Base-by-base conservation (phyloP, 805 yeast genomes). In the Ogataea parapolymorpha region DNA sequence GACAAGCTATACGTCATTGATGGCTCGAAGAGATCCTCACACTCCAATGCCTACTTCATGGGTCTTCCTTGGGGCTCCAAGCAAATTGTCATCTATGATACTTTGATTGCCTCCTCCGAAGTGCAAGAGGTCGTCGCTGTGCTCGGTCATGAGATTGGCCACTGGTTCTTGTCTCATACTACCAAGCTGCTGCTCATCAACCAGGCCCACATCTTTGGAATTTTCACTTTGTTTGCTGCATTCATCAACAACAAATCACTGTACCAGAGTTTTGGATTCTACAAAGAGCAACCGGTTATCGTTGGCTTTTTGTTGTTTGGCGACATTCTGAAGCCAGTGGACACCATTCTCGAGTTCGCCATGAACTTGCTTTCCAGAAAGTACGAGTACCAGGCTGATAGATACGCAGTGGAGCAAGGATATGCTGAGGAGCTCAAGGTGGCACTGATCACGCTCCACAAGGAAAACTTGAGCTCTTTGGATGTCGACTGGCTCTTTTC, bases 141-240 rank as follows among this genome's bases (percentile, higher is more conserved):
- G 1, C 72, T 91, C 50, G 98, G 95, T n/a, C 99, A 93, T 60
- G 99, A 93, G 69, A 83, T 93, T 53, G 99, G 99, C 37, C 99
- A 93, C 63, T 93, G 99, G 99, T 82, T 83, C 55, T 74, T 85
- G 61, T 80, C 84, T 44, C 99, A 93, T 63, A 83, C 90, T 46
- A 70, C 90, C n/a, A 81, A 80, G 59, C 75, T 83, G 73, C 65
- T 93, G 56, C 56, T 75, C 5, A 74, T 82, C 48, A 70, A 79
- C 34, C 90, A 87, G 63, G 61, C 68, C 5, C 85, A 85, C 53
- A 63, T 82, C 38, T 77, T 84, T 51, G 55, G 77, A 18, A 72
- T 80, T 32, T 86, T 90, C 61, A 71, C 84, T 1, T 58, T 85
- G 48, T 90, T 93, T 65, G 77, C 95, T 1, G 82, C 81, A 1